Conservation (phyloP, 805 yeast genomes). For the Priceomyces melissophilus region DNA sequence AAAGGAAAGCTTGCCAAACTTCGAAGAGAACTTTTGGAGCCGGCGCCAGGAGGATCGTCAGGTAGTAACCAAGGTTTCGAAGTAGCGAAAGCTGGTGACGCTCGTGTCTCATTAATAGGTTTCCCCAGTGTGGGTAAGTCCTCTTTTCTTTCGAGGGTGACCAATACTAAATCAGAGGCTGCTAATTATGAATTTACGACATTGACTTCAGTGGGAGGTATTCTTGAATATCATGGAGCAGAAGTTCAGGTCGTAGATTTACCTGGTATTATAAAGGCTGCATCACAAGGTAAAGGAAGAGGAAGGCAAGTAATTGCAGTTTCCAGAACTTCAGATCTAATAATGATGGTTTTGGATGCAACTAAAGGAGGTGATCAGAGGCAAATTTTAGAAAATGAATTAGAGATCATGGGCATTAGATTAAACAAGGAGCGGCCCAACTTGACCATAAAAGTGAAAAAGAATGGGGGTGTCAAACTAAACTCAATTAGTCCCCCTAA, state of each 20-base stretch:
- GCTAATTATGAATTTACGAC: slow-evolving; percentile 96
- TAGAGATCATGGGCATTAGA: slow-evolving; percentile 92
- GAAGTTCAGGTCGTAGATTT: slow-evolving; percentile 96
- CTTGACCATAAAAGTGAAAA: slow-evolving; percentile 71
- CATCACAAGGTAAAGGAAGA: slow-evolving; percentile 95
- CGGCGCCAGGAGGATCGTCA: slow-evolving; percentile 72
- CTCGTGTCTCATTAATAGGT: slow-evolving; percentile 91
- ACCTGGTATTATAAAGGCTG: slow-evolving; percentile 97
- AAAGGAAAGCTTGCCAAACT: slow-evolving; percentile 94
- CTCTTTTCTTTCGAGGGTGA: slow-evolving; percentile 80
- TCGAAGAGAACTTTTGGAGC: slow-evolving; percentile 87
- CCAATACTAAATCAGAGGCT: slow-evolving; percentile 90
- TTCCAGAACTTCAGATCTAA: slow-evolving; percentile 89
- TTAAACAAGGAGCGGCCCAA: slow-evolving; percentile 80
- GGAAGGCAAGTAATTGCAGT: slow-evolving; percentile 97
- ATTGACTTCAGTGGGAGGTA: slow-evolving; percentile 94
- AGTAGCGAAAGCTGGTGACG: slow-evolving; percentile 93
- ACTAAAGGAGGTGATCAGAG: slow-evolving; percentile 92
- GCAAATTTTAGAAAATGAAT: slow-evolving; percentile 77
- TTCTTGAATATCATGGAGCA: slow-evolving; percentile 91
- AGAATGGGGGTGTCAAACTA: slow-evolving; percentile 88
- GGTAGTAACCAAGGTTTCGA: slow-evolving; percentile 89
- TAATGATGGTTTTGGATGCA: slow-evolving; percentile 92
- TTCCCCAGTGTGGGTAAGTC: slow-evolving; percentile 98
- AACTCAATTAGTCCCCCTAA: slow-evolving; percentile 80